Evolutionary conservation across 768 basidiomycete genomes (phyloP).

Genomic region (Mrakia hoshinonis): DNA sequence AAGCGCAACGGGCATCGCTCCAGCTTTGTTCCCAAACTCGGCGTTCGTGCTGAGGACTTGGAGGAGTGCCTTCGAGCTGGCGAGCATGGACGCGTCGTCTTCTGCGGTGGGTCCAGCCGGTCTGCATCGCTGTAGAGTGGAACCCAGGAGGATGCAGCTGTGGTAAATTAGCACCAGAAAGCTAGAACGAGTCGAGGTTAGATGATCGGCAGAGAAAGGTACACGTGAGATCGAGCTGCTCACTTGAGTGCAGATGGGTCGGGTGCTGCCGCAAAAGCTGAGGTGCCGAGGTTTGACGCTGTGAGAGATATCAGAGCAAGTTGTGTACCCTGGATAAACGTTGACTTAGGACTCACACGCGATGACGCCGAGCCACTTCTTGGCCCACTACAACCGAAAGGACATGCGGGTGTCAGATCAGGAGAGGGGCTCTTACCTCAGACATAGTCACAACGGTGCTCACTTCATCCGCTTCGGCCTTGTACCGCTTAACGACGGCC

Average conservation of each 20-base stretch:
- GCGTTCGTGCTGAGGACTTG: background rate
- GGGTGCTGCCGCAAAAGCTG: background rate
- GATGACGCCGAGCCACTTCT: conserved; percentile 2
- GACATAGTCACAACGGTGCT: too few species aligned
- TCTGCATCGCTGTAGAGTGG: background rate
- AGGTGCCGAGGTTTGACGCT: background rate
- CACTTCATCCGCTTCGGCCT: background rate
- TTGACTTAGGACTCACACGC: background rate
- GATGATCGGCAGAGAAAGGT: background rate
- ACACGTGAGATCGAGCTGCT: background rate
- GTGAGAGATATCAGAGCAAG: background rate
- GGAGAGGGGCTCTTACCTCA: background rate
- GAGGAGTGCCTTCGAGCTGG: background rate
- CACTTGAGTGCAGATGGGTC: background rate
- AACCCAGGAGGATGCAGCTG: background rate
- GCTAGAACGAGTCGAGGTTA: background rate
- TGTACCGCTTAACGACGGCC: background rate
- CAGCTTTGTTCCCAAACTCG: background rate
- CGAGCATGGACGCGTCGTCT: background rate
- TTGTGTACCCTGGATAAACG: too few species aligned
- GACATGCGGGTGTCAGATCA: background rate
- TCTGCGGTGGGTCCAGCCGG: background rate
- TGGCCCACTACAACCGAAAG: background rate
- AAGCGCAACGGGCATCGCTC: background rate
- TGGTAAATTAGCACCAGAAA: conserved; percentile 1